phyloP scores from a whole-genome alignment of 805 yeast genomes.

The Sugiyamaella lignohabitans region DNA sequence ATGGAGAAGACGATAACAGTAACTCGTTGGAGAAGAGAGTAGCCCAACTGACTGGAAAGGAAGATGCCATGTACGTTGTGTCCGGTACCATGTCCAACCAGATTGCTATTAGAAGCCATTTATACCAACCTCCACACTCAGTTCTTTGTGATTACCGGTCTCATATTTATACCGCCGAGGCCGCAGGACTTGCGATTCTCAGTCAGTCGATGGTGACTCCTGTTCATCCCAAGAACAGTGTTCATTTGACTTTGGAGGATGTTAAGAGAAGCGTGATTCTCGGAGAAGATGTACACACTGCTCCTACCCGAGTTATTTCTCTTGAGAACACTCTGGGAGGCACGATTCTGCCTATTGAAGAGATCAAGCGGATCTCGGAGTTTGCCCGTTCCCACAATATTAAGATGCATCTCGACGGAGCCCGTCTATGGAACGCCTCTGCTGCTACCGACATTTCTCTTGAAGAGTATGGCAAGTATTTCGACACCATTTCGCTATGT shows the following conservation, averaged over 20 bases:
- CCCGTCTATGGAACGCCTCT: slow-evolving; percentile 90
- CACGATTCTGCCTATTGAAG: slow-evolving; percentile 70
- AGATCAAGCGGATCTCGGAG: slow-evolving; percentile 58
- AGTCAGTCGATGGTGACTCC: slow-evolving; percentile 91
- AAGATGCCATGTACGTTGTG: slow-evolving; percentile 74
- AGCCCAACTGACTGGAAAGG: slow-evolving; percentile 67
- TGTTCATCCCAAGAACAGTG: slow-evolving; percentile 69
- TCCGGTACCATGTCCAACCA: slow-evolving; percentile 92
- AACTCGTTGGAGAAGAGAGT: slow-evolving; percentile 55
- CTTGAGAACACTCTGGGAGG: slow-evolving; percentile 90
- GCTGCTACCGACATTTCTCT: slow-evolving; percentile 65
- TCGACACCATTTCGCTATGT: slow-evolving; percentile 87
- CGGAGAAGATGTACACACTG: slow-evolving; percentile 78
- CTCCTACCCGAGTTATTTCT: slow-evolving; percentile 80
- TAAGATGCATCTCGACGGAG: slow-evolving; percentile 83
- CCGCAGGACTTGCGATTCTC: slow-evolving; percentile 84
- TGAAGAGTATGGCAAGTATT: slow-evolving; percentile 62
- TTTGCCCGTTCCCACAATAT: slow-evolving; percentile 60
- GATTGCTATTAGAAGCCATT: slow-evolving; percentile 68
- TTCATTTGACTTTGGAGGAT: slow-evolving; percentile 74
- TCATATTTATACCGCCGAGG: slow-evolving; percentile 78
- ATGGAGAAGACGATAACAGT: slow-evolving; percentile 73
- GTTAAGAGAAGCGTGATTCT: slow-evolving; percentile 56
- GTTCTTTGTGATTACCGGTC: slow-evolving; percentile 79
- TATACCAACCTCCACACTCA: slow-evolving; percentile 79